Conservation (phyloP, 2,329 filamentous ascomycete genomes). For the Emmonsiellopsis sp. region DNA sequence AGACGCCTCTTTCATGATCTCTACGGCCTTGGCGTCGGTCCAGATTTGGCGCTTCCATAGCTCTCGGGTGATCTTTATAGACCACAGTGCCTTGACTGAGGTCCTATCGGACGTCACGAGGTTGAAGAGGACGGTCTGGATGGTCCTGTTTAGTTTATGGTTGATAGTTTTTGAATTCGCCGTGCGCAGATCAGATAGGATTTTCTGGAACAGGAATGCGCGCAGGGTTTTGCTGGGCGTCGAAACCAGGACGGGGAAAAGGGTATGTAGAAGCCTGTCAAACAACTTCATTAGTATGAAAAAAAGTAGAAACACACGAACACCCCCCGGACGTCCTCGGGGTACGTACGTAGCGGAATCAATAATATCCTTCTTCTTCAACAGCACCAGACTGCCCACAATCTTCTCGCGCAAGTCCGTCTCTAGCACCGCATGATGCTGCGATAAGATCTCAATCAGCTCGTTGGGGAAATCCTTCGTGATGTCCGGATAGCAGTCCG, state of each 20-base stretch:
- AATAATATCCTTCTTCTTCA: conserved; percentile 86
- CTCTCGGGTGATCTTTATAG: conserved; percentile 88
- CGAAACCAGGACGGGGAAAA: conserved; percentile 91
- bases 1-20: conserved; percentile 92
- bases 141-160: conserved; percentile 83
- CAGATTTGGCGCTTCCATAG: conserved; percentile 95
- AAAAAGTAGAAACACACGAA: neutral
- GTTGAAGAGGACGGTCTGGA: conserved; percentile 90
- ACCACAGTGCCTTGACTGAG: conserved; percentile 85
- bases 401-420: conserved; percentile 87
- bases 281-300: neutral
- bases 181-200: conserved; percentile 79
- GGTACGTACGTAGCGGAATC: conserved; percentile 58
- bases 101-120: conserved; percentile 76
- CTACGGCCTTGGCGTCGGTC: conserved; percentile 90
- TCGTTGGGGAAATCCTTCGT: conserved; percentile 70
- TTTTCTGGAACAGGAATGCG: conserved; percentile 77
- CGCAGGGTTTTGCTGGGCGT: conserved; percentile 87
- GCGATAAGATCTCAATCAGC: conserved; percentile 67
- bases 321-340: too few relatives aligned
- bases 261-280: conserved; percentile 62
- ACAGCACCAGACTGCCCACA: conserved; percentile 76
- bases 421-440: conserved; percentile 76
- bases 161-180: conserved; percentile 83
- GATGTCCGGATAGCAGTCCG: conserved; percentile 82